These are phyloP conservation scores for Daucus carota DNA, from an alignment of 129 eudicot genomes.

Conservation along the genomic window DH1_v3.0 NC_030384.2:40211001-40211500, in stretches of 20 bases:
- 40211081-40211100: not conserved
- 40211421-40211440: no score
- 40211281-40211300: slow-evolving; percentile 28
- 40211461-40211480: no score
- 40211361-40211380: no score
- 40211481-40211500: no score
- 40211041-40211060: no score
- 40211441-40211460: no score
- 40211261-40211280: slow-evolving; percentile 63
- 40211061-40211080: no score
- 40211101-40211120: not conserved
- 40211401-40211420: no score
- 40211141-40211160: not conserved
- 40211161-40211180: slow-evolving; percentile 84
- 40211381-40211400: no score
- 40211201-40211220: slow-evolving; percentile 74
- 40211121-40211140: no score
- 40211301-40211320: not conserved
- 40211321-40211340: no score
- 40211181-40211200: slow-evolving; percentile 88
- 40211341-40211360: no score
- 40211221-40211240: slow-evolving; percentile 80
- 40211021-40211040: slow-evolving; percentile 19
- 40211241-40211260: slow-evolving; percentile 98
- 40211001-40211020: slow-evolving; percentile 84